phyloP scores from a whole-genome alignment of 1,284 basidiomycete species.

The Coriolopsis trogii region DNA sequence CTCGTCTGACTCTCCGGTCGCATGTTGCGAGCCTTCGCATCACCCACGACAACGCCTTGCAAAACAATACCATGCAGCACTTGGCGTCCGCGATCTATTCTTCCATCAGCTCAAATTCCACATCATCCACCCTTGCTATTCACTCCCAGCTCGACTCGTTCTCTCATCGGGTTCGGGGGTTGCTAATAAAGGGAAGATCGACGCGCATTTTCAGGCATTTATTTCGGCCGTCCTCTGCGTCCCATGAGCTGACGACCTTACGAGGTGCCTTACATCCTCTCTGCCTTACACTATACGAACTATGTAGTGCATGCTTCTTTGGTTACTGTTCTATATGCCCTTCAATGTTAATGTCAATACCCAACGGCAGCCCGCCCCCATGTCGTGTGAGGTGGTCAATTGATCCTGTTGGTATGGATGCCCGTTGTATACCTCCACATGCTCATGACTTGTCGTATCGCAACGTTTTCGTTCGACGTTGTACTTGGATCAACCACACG shows the following conservation, averaged over 20 bases:
- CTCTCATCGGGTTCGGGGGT: constrained; percentile 17
- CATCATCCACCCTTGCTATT: constrained; percentile 16
- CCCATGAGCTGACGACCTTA: constrained; percentile 19
- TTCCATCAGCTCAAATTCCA: not conserved
- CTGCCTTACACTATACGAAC: not conserved
- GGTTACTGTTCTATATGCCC: not conserved
- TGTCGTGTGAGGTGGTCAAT: no score
- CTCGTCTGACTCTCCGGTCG: no score
- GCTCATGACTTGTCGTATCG: no score
- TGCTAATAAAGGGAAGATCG: constrained; percentile 24
- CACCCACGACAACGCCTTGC: not conserved
- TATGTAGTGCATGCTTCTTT: not conserved
- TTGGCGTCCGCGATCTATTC: not conserved
- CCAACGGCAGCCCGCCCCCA: no score
- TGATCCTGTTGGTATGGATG: no score
- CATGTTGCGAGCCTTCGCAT: no score
- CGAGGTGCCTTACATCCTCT: constrained; percentile 24
- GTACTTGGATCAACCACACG: no score
- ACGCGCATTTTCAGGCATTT: constrained; percentile 10
- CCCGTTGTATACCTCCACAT: no score
- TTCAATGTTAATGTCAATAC: no score
- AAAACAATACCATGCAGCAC: not conserved
- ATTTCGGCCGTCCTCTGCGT: constrained; percentile 21
- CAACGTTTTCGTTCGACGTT: no score
- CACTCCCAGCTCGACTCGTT: constrained; percentile 19